Percentiles rank a stretch among this genome's conserved stretches.
Evolutionary conservation across 257 asterid genomes (phyloP).

Genomic region (Nicotiana paniculata): DNA sequence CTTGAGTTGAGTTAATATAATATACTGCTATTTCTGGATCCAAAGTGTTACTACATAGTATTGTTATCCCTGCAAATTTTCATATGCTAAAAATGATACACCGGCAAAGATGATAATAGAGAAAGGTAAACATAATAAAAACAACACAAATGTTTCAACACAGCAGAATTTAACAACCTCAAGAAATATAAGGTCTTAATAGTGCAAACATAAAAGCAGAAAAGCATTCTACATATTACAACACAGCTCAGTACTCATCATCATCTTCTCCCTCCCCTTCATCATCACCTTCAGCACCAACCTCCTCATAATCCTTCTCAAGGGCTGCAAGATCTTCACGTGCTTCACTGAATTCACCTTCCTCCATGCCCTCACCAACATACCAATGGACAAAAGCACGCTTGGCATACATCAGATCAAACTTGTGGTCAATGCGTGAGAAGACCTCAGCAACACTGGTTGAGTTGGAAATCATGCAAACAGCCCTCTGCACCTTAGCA

Average conservation of each 20-base stretch:
- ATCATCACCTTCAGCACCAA: constrained; percentile 15
- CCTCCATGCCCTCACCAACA: constrained; percentile 19
- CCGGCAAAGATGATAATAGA: no score
- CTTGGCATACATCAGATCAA: constrained; percentile 16
- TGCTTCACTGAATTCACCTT: constrained; percentile 15
- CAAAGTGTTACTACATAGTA: no score
- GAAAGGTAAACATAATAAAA: neutral
- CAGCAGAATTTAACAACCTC: neutral
- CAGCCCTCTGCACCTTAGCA: constrained; percentile 18
- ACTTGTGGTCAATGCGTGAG: constrained; percentile 15
- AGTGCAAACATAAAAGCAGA: neutral
- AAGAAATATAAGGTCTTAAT: neutral
- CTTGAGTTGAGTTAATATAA: no score
- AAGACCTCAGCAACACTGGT: constrained; percentile 17
- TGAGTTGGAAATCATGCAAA: constrained; percentile 11
- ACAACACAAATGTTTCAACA: neutral
- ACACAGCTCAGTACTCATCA: neutral
- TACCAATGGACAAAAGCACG: constrained; percentile 19
- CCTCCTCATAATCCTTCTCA: constrained; percentile 17
- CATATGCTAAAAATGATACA: no score
- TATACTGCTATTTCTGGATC: no score
- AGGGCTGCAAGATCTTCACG: constrained; percentile 16
- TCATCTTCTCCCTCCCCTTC: constrained; percentile 4
- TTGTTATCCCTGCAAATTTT: no score
- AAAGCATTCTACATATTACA: neutral